Evolutionary conservation across 345 rosid genomes (phyloP).

Genomic region (Euphorbia tirucalli): DNA sequence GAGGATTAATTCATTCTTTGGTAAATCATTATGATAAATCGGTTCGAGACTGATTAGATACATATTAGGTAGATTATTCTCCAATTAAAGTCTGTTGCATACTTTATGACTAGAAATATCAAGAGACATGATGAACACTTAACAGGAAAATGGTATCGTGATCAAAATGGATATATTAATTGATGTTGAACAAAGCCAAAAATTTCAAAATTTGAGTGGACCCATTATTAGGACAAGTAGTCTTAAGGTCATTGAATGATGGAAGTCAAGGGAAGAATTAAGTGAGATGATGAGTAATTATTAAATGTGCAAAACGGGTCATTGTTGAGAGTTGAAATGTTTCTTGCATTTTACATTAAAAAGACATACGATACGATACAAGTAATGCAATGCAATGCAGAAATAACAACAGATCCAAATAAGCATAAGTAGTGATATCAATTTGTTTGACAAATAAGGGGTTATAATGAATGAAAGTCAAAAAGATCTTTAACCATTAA

Average conservation of each 20-base stretch:
- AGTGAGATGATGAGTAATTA: background rate
- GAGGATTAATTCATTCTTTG: background rate
- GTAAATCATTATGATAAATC: no score
- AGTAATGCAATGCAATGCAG: background rate
- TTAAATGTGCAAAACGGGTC: background rate
- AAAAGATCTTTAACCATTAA: background rate
- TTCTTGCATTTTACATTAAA: background rate
- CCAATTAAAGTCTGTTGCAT: no score
- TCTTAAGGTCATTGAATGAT: background rate
- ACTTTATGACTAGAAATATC: no score
- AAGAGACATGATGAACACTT: no score
- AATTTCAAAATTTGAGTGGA: background rate
- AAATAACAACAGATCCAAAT: background rate
- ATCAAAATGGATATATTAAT: no score
- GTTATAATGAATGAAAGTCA: background rate
- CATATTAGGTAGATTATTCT: no score
- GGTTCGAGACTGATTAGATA: no score
- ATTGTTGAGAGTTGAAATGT: background rate
- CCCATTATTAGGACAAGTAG: background rate
- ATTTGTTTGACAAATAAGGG: background rate
- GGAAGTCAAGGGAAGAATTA: background rate
- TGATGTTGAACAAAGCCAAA: background rate
- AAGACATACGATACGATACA: background rate
- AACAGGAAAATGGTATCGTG: background rate
- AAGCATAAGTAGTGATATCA: constrained; percentile 2